These are phyloP conservation scores for Pyronema omphalodes DNA, from an alignment of 495 filamentous ascomycete species.

Conservation along the genomic window DNA sequence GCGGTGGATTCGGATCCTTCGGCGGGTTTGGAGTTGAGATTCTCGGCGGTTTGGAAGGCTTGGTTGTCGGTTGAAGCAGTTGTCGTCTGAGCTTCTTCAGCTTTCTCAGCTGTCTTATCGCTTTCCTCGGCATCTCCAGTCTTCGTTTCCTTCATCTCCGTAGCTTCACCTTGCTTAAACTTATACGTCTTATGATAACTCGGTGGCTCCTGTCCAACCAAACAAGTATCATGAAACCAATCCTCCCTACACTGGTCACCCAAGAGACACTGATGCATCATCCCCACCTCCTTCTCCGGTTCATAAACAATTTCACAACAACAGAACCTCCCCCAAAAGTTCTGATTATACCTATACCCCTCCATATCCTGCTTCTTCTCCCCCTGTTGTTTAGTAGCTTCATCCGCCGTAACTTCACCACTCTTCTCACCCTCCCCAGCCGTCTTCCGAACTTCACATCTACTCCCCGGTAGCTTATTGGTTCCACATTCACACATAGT, in stretches of 20 bases:
- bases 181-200: conserved; percentile 25
- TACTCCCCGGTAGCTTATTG: conserved; percentile 41
- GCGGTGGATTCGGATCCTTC: not conserved
- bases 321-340: conserved; percentile 85
- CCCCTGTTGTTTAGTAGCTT: no score
- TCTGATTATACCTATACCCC: conserved; percentile 82
- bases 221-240: conserved; percentile 95
- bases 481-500: conserved; percentile 97
- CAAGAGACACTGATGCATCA: conserved; percentile 97
- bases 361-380: conserved; percentile 32
- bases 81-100: not conserved
- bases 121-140: not conserved
- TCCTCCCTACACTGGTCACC: conserved; percentile 84
- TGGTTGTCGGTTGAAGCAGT: not conserved
- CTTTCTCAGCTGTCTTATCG: not conserved
- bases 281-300: conserved; percentile 69
- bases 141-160: conserved; percentile 12
- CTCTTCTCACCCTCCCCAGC: conserved; percentile 28
- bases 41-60: not conserved
- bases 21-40: not conserved
- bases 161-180: not conserved
- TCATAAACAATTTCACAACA: conserved; percentile 76
- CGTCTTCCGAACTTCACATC: conserved; percentile 60
- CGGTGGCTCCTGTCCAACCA: conserved; percentile 51
- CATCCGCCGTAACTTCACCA: conserved; percentile 36